phyloP scores from a whole-genome alignment of 768 basidiomycete genomes.

The Termitomyces sp. region DNA sequence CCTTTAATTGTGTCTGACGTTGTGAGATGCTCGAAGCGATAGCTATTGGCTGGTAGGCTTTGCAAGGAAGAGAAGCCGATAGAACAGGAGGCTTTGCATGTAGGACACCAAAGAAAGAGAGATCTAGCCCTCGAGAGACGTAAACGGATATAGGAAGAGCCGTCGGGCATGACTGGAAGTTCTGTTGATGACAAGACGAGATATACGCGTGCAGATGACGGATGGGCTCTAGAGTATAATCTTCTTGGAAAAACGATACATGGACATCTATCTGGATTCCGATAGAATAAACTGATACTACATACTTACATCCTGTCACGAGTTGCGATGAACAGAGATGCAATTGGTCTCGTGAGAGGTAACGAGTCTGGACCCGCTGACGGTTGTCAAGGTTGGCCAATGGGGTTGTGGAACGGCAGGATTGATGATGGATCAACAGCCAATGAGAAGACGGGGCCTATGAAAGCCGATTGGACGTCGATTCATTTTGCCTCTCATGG shows the following conservation, averaged over 20 bases:
- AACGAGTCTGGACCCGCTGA: neutral
- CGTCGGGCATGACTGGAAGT: neutral
- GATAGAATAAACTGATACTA: no score
- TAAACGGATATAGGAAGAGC: neutral
- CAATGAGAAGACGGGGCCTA: neutral
- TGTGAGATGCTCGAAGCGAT: neutral
- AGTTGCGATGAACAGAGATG: neutral
- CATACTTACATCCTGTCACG: neutral
- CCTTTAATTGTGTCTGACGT: neutral
- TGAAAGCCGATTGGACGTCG: neutral
- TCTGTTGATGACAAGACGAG: no score
- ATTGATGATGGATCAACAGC: neutral
- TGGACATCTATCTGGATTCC: neutral
- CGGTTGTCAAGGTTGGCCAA: neutral
- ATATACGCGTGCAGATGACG: neutral
- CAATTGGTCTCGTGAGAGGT: neutral
- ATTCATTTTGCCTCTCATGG: neutral
- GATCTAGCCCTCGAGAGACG: neutral
- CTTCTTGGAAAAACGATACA: no score
- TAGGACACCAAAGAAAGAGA: neutral
- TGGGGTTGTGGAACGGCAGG: neutral
- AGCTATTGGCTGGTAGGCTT: neutral
- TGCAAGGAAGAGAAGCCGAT: neutral
- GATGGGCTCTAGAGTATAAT: neutral
- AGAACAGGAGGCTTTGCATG: neutral